Evolutionary conservation across 2,329 filamentous ascomycete species (phyloP).

Genomic region (Colletotrichum orchidophilum): DNA sequence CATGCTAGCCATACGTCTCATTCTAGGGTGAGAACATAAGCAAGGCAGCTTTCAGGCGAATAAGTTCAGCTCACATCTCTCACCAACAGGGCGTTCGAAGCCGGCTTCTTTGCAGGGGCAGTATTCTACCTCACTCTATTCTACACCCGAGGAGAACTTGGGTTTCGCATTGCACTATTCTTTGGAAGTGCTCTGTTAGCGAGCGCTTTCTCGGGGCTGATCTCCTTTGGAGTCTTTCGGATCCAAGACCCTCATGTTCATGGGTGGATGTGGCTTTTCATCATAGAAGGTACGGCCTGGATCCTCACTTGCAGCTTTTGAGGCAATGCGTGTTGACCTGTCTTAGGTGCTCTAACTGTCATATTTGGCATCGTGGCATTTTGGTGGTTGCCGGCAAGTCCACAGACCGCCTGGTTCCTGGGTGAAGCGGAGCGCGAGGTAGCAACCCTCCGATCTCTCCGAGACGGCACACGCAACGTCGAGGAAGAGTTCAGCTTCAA

Average conservation of each 20-base stretch:
- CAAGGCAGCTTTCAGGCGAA: too few species aligned
- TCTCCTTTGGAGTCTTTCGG: conserved; percentile 17
- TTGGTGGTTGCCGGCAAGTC: conserved; percentile 42
- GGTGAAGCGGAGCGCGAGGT: conserved; percentile 57
- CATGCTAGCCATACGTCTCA: conserved; percentile 59
- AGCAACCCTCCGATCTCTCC: conserved; percentile 48
- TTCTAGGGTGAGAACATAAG: conserved; percentile 43
- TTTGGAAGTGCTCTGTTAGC: conserved; percentile 14
- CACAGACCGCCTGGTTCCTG: conserved; percentile 56
- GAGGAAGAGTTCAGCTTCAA: conserved; percentile 48
- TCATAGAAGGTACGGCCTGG: conserved; percentile 9
- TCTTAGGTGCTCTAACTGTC: not conserved
- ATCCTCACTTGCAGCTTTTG: too few species aligned
- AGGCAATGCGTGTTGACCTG: too few species aligned
- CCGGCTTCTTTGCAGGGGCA: conserved; percentile 63
- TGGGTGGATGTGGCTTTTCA: conserved; percentile 15
- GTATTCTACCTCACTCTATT: conserved; percentile 65
- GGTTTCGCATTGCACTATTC: conserved; percentile 43
- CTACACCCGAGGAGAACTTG: conserved; percentile 56
- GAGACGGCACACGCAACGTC: conserved; percentile 53
- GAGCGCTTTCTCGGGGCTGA: conserved; percentile 1
- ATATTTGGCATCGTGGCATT: conserved; percentile 1
- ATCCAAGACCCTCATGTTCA: conserved; percentile 10
- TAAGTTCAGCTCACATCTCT: too few species aligned
- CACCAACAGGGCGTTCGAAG: conserved; percentile 53